A percentile compares a stretch with the other conserved stretches of the same genome.
phyloP scores from a whole-genome alignment of 2,329 filamentous ascomycete species.

The Fusarium graminum region DNA sequence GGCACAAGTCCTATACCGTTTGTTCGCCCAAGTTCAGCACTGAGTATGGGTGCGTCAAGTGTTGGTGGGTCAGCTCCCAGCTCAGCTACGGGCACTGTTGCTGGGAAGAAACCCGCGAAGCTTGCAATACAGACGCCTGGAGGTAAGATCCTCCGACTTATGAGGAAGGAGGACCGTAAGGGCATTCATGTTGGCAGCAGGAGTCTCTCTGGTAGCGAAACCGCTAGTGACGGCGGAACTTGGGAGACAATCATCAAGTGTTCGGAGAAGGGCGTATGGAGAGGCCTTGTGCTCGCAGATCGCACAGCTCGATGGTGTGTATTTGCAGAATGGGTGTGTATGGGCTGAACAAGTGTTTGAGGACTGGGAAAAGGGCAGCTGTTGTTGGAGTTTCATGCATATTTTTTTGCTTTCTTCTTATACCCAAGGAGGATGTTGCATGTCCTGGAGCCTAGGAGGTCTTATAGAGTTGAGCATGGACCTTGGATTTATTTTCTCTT shows the following conservation, averaged over 20 bases:
- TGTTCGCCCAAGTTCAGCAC: constrained; percentile 69
- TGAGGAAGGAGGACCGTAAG: constrained; percentile 80
- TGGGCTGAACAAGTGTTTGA: constrained; percentile 48
- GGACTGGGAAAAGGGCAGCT: constrained; percentile 18
- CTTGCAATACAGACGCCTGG: constrained; percentile 93
- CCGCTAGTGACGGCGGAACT: constrained; percentile 75
- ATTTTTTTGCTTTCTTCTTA: constrained; percentile 41
- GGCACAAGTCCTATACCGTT: constrained; percentile 71
- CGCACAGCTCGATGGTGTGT: constrained; percentile 89
- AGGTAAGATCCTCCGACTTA: constrained; percentile 92
- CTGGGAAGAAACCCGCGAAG: constrained; percentile 88
- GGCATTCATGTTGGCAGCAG: constrained; percentile 63
- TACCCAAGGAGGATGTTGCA: constrained; percentile 47
- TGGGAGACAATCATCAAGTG: constrained; percentile 96
- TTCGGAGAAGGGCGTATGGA: constrained; percentile 83
- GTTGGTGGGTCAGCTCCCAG: constrained; percentile 70
- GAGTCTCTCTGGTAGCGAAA: constrained; percentile 63
- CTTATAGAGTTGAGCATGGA: constrained; percentile 37
- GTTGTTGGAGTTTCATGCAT: constrained; percentile 42
- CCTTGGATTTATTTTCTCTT: constrained; percentile 35
- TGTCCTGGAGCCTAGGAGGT: constrained; percentile 43
- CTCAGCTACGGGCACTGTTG: constrained; percentile 64
- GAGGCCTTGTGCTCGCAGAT: constrained; percentile 85
- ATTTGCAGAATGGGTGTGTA: constrained; percentile 87
- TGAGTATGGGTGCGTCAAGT: constrained; percentile 73